Conservation (phyloP, 1,284 basidiomycete genomes). For the Laetiporus sulphureus region DNA sequence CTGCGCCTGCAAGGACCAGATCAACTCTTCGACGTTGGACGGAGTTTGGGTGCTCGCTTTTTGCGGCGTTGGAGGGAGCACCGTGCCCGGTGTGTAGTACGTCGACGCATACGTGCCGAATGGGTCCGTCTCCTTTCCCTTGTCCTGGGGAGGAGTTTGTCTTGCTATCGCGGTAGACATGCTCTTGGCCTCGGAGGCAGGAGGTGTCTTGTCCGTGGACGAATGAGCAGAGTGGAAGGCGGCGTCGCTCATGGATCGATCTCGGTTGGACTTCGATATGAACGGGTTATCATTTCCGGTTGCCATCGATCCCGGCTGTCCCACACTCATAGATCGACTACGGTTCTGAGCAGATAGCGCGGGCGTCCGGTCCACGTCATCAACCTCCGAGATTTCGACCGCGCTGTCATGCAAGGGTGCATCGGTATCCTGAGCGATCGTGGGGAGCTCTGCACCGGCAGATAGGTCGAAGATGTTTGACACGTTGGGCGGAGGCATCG, state of each 20-base stretch:
- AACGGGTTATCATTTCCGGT: slow-evolving; percentile 14
- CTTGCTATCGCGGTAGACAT: slow-evolving; percentile 41
- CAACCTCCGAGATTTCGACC: slow-evolving; percentile 32
- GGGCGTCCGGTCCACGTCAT: slow-evolving; percentile 13
- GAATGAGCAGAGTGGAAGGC: no score
- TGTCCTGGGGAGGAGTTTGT: slow-evolving; percentile 28
- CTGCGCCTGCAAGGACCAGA: slow-evolving; percentile 65
- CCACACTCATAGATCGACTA: slow-evolving; percentile 57
- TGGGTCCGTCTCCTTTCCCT: slow-evolving; percentile 51
- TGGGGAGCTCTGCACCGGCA: slow-evolving; percentile 40
- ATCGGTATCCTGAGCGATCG: slow-evolving; percentile 37
- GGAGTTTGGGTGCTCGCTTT: slow-evolving; percentile 34
- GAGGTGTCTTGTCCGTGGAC: slow-evolving; percentile 30
- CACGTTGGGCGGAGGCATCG: slow-evolving; percentile 27
- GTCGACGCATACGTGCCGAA: slow-evolving; percentile 67
- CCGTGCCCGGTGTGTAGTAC: slow-evolving; percentile 66
- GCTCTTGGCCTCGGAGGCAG: slow-evolving; percentile 59
- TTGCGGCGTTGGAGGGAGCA: slow-evolving; percentile 63
- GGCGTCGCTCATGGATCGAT: not conserved
- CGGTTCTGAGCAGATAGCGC: slow-evolving; percentile 30
- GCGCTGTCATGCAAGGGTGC: slow-evolving; percentile 38
- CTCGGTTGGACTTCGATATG: slow-evolving; percentile 16
- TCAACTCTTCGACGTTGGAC: slow-evolving; percentile 62
- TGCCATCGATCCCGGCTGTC: slow-evolving; percentile 49
- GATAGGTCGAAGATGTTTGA: slow-evolving; percentile 50